These are phyloP conservation scores for Diplocarpon mali DNA, from an alignment of 2,329 filamentous ascomycete genomes.

Conservation along the genomic window DNA sequence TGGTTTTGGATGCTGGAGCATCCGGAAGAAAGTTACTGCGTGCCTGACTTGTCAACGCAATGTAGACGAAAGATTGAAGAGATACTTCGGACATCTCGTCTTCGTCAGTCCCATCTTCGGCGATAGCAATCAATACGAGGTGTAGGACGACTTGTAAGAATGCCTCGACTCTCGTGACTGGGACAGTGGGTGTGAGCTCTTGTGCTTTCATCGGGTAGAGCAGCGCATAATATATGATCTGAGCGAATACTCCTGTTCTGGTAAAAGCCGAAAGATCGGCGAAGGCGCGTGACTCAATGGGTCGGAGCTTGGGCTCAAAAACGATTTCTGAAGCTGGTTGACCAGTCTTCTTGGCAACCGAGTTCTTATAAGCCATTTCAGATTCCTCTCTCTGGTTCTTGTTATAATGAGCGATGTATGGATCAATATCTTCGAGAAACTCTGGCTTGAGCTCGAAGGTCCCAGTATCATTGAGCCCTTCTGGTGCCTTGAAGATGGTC, in stretches of 20 bases:
- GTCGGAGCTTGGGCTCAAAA: conserved; percentile 74
- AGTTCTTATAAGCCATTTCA: conserved; percentile 76
- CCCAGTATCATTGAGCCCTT: conserved; percentile 84
- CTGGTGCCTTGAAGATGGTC: conserved; percentile 79
- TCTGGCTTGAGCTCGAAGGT: conserved; percentile 87
- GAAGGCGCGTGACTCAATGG: conserved; percentile 70
- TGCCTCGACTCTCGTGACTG: conserved; percentile 73
- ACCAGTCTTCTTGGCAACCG: conserved; percentile 78
- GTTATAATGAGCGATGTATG: conserved; percentile 90
- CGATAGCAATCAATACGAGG: conserved; percentile 71
- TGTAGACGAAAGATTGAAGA: conserved; percentile 58
- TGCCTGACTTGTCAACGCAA: conserved; percentile 54
- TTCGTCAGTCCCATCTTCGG: conserved; percentile 63
- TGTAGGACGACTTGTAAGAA: conserved; percentile 89
- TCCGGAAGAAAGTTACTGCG: conserved; percentile 50
- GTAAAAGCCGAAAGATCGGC: conserved; percentile 69
- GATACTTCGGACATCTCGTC: conserved; percentile 36
- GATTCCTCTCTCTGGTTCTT: conserved; percentile 96
- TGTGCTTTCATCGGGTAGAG: conserved; percentile 66
- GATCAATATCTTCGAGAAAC: conserved; percentile 80
- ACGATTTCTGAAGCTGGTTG: conserved; percentile 75
- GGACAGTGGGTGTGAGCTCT: conserved; percentile 61
- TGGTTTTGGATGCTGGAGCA: conserved; percentile 46
- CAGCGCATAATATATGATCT: conserved; percentile 81
- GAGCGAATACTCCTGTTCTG: conserved; percentile 72